Conservation (phyloP, 2,329 filamentous ascomycete species). For the Fusarium compactum region DNA sequence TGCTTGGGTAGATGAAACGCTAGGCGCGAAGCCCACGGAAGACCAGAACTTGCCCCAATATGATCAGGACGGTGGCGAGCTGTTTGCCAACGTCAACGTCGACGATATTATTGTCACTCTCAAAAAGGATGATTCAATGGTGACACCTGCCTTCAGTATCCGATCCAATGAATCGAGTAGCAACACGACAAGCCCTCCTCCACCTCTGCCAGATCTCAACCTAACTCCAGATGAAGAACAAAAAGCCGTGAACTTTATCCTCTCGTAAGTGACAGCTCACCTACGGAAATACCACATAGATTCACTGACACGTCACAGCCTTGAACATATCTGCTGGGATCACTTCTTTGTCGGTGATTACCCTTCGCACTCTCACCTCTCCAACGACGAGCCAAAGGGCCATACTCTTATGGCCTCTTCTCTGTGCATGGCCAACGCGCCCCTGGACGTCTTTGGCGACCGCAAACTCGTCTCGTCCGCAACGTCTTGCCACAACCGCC, state of each 20-base stretch:
- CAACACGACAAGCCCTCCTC: constrained; percentile 33
- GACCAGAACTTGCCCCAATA: constrained; percentile 5
- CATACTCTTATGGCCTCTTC: constrained; percentile 61
- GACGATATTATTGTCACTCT: constrained; percentile 58
- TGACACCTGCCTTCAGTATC: constrained; percentile 59
- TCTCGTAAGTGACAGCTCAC: constrained; percentile 57
- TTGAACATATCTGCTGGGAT: constrained; percentile 66
- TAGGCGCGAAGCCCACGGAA: constrained; percentile 12
- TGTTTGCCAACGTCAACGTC: constrained; percentile 53
- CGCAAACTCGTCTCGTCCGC: constrained; percentile 41
- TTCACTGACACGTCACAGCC: constrained; percentile 49
- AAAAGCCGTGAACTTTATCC: constrained; percentile 65
- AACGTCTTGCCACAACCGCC: constrained; percentile 31
- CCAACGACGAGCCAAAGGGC: constrained; percentile 52
- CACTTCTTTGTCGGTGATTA: constrained; percentile 60
- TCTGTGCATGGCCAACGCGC: constrained; percentile 57
- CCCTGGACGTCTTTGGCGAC: constrained; percentile 50
- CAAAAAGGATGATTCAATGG: constrained; percentile 56
- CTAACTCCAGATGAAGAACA: constrained; percentile 57
- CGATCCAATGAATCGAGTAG: constrained; percentile 46
- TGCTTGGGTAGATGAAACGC: constrained; percentile 37
- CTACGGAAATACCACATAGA: not conserved
- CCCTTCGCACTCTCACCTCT: constrained; percentile 49
- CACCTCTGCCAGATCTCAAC: constrained; percentile 41
- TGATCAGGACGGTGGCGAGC: constrained; percentile 35